Conservation (phyloP, 148 eudicot species). For the Vaccinium macrocarpon region DNA sequence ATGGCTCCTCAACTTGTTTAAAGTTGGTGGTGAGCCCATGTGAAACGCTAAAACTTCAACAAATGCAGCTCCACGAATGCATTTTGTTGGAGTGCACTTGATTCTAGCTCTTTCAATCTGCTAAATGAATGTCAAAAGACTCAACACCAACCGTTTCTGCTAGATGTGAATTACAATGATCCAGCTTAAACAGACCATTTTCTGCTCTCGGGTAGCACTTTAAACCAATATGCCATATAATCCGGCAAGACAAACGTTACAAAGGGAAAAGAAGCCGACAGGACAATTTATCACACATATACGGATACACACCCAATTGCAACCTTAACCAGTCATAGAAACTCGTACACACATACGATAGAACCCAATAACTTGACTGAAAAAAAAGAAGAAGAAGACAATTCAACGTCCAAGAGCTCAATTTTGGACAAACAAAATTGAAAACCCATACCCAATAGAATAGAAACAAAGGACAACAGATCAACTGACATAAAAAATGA, state of each 20-base stretch:
- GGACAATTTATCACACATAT: neutral
- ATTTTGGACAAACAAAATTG: neutral
- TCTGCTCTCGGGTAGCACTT: neutral
- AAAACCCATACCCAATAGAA: neutral
- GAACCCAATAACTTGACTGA: neutral
- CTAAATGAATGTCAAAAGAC: neutral
- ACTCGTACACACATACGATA: neutral
- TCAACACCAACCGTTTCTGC: neutral
- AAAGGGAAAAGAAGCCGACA: neutral
- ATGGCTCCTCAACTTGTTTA: too few relatives aligned
- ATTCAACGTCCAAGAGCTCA: constrained; percentile 2
- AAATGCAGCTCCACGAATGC: neutral
- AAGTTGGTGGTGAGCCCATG: too few relatives aligned
- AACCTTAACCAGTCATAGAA: neutral
- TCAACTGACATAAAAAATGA: neutral
- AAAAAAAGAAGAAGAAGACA: neutral
- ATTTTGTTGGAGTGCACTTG: neutral
- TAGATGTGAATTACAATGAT: neutral
- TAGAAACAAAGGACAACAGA: neutral
- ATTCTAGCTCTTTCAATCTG: neutral
- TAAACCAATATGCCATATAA: neutral
- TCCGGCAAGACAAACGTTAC: neutral
- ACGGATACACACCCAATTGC: neutral
- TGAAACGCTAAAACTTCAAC: neutral
- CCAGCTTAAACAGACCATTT: neutral